Evolutionary conservation across 2,329 filamentous ascomycete genomes (phyloP), one percentile per base, ranked within the genome.

Genomic region (Dothiorella sarmentorum): DNA sequence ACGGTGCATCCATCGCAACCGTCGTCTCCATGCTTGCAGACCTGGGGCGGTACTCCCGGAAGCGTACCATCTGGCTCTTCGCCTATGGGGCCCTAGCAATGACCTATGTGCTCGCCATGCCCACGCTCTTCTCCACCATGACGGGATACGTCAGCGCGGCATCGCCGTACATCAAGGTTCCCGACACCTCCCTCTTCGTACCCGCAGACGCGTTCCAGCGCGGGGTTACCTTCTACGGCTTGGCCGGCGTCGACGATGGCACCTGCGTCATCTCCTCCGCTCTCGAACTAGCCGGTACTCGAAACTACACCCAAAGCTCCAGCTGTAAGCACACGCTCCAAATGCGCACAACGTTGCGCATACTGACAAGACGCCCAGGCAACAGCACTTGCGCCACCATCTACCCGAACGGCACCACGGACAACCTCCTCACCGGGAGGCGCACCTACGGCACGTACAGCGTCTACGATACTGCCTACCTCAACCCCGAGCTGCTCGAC

Each of bases 41-140:
- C 52, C 42, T 73, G 0, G 61, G 63, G 40, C 56, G 58, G 15
- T 61, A 61, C 9, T 63, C 61, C 7, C 68, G 66, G 26, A 65
- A 61, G 38, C 59, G 65, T 18, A 68, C 66, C 0, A 62, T 59
- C 22, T 61, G 62, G 17, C 66, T 68, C 6, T 69, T 72, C 17
- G 60, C 69, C 11, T 74, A 70, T 63, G 66, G 73, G 26, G 61
- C 72, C 1, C 24, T 72, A 11, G 65, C 69, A 5, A 69, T 62
- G 1, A 38, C 61, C 7, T 73, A 70, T 37, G 64, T 73, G 11
- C 43, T 73, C 1, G 59, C 58, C 11, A 63, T 73, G 20, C 71
- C 70, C 0, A 68, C 70, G 20, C 62, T 71, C 6, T 44, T 73
- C 1, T 68, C 66, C 6, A 73, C 72, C 10, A 73, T 74, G 68